Evolutionary conservation across 345 rosid genomes (phyloP), one percentile per base, ranked within the genome.

Genomic region (Murraya paniculata): DNA sequence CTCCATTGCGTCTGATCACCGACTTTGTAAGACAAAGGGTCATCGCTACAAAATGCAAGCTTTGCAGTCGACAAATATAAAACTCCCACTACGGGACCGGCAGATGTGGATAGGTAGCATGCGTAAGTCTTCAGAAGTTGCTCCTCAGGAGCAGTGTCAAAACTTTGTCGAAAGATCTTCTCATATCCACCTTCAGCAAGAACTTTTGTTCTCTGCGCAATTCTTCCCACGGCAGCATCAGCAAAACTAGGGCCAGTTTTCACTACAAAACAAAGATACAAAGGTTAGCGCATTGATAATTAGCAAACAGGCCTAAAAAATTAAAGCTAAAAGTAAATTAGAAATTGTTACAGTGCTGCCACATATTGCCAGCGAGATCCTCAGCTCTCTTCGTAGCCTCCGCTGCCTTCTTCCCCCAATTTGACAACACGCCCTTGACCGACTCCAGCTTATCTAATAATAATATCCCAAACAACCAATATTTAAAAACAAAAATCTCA

Each of bases 161-260:
- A 96, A 5, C 88, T 90, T 71, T 91, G 91, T 66, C 81, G 89
- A 72, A 94, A 96, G 35, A 92, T 86, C 82, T 94, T 96, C 77
- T 94, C 99, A 58, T 94, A 94, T 57, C 99, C 99, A 80, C 98
- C 99, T 84, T 96, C 98, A 4, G 99, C 98, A 59, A 96, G 87
- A 39, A 96, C 90, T 79, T 94, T 94, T 7, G 98, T 90, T 71
- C 94, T 92, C 82, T 94, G 98, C 72, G 98, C 98, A 77, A 96
- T 90, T 82, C 98, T 87, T 28, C 97, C 84, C 64, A 94, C 89
- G 24, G 99, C 95, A 82, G 98, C 93, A 85, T 96, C 99, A 1
- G 98, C 89, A 64, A 96, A 88, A 86, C 95, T 92, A 33, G 98
- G 98, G 18, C 92, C 95, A 4, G 97, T 96, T 79, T 94, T 96